These are phyloP conservation scores for Hortiboletus campestris DNA, from an alignment of 768 basidiomycete species.

Conservation along the genomic window DNA sequence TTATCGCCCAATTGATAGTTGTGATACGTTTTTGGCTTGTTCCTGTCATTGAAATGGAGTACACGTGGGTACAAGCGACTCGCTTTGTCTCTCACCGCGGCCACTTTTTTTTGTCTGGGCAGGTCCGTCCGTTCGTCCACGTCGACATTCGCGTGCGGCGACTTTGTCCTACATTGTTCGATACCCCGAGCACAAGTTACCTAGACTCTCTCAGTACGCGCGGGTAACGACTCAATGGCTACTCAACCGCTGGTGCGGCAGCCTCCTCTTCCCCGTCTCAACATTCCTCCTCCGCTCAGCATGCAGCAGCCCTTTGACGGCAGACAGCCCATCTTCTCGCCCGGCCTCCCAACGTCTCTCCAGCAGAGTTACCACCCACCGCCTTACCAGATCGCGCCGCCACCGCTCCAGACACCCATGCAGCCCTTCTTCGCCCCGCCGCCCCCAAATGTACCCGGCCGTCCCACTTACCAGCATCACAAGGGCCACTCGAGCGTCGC, in stretches of 20 bases:
- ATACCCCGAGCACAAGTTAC: too few species aligned
- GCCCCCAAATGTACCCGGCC: constrained; percentile 48
- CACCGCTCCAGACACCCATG: constrained; percentile 68
- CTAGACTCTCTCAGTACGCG: too few species aligned
- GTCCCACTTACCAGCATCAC: constrained; percentile 52
- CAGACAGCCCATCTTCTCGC: constrained; percentile 57
- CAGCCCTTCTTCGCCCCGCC: constrained; percentile 61
- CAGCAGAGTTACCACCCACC: constrained; percentile 58
- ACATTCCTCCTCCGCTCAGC: constrained; percentile 51
- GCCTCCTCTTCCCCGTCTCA: constrained; percentile 54
- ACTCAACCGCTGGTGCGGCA: constrained; percentile 42
- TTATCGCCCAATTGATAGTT: too few species aligned
- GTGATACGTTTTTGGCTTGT: background rate
- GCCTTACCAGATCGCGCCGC: constrained; percentile 41
- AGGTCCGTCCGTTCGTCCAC: background rate
- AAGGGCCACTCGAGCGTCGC: constrained; percentile 57
- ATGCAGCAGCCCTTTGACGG: constrained; percentile 55
- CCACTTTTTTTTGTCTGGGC: background rate
- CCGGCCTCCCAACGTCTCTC: constrained; percentile 58
- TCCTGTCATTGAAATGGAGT: background rate
- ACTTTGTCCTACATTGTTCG: too few species aligned
- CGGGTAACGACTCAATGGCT: constrained; percentile 14
- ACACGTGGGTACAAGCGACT: constrained; percentile 3
- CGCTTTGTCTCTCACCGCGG: constrained; percentile 1
- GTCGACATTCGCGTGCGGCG: too few species aligned